Evolutionary conservation across 2,329 filamentous ascomycete genomes (phyloP).

Genomic region (Cordyceps farinosa): DNA sequence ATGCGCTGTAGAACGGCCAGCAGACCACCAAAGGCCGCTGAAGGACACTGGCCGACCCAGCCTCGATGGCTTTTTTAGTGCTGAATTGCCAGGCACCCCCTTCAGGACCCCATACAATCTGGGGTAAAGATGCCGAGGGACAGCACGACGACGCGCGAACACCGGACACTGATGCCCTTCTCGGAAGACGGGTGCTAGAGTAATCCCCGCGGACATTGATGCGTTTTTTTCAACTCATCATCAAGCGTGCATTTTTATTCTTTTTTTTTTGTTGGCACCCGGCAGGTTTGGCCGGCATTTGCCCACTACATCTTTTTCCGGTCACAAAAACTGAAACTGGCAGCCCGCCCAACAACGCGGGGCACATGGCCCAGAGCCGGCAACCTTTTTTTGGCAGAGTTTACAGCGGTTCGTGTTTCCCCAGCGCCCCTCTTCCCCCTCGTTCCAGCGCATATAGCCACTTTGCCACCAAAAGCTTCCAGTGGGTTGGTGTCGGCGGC

Average conservation of each 20-base stretch:
- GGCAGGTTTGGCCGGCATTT: not conserved
- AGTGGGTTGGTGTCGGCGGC: not conserved
- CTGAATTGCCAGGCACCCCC: not conserved
- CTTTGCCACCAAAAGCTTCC: too few species aligned
- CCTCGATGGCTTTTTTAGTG: too few species aligned
- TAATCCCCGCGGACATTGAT: not conserved
- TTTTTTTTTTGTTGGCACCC: not conserved
- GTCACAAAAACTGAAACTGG: too few species aligned
- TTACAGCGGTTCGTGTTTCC: not conserved
- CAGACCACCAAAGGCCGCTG: not conserved
- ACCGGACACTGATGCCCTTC: not conserved
- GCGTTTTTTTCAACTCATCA: too few species aligned
- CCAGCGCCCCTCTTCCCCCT: not conserved
- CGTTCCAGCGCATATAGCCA: constrained; percentile 1
- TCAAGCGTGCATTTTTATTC: too few species aligned
- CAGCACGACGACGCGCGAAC: not conserved
- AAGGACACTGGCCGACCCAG: not conserved
- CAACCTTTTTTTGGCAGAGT: not conserved
- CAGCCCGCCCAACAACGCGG: too few species aligned
- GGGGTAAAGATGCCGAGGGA: constrained; percentile 16
- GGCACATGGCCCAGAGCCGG: too few species aligned
- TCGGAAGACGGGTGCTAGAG: not conserved
- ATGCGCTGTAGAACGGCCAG: not conserved
- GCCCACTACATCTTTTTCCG: not conserved
- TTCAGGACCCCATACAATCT: constrained; percentile 6